Base-by-base conservation (phyloP, 2,329 filamentous ascomycete species). In the Phoma sp. region DNA sequence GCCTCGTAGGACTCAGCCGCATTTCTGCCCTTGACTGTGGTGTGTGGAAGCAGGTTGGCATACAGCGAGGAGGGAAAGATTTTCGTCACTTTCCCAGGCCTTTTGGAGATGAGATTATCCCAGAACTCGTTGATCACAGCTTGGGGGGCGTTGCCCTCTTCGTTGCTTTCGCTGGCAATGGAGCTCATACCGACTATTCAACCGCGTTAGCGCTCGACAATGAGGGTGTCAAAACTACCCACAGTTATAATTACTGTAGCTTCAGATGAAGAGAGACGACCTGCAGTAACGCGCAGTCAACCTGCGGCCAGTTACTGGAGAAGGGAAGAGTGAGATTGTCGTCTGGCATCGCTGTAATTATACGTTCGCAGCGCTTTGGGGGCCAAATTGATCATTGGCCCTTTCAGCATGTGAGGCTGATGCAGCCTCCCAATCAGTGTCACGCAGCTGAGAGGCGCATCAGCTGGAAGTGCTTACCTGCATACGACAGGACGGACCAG, bases 121-220 rank as follows among this genome's bases (percentile, higher is more conserved):
- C 89, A 92, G 66, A 91, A 91, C 49, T 88, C 83, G 58, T 90
- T 85, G 45, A 92, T 82, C 9, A 78, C 79, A 46, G 85, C 80
- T 68, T 92, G 89, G 0, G 87, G 86, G 23, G 52, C 59, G 32
- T 55, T 58, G 42, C 32, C 44, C 10, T 51, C 42, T 11, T 40
- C 27, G 4, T 54, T 48, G 30, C 37, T 52, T 8, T 66, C 62
- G 33, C 60, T 59, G 14, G 55, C 48, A 23, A 65, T 58, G 5
- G 56, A 58, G 35, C 30, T 54, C 65, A 68, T 69, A 29, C 6
- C 63, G 4, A 24, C 45, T 40, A 7, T 14, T 23, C 2, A 6
- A 9, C 6, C 6, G 10, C 18, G 4, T 14, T 43, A 18, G 18
- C 18, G 18, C 18, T 18, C 18, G 18, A 18, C 13, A 47, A 18